These are phyloP conservation scores for Pythium biforme DNA, from an alignment of 352 stramenopile species.

Conservation along the genomic window DNA sequence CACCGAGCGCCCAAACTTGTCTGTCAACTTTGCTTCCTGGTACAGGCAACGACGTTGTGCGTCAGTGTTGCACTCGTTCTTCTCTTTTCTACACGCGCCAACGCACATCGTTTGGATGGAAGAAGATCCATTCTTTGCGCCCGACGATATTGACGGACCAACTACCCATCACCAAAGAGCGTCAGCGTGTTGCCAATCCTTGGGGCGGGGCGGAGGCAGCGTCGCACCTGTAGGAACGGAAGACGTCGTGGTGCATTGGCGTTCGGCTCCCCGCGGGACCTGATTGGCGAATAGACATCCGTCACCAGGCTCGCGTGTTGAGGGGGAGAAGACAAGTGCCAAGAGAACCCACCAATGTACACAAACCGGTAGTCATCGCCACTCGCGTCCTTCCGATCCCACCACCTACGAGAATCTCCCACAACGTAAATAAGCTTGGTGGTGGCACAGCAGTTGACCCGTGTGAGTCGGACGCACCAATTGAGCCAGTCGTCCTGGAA, in stretches of 20 bases:
- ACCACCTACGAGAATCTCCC: constrained; percentile 71
- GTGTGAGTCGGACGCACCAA: constrained; percentile 56
- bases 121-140: constrained; percentile 93
- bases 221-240: constrained; percentile 91
- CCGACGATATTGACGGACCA: constrained; percentile 97
- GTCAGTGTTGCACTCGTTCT: not conserved
- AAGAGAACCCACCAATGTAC: constrained; percentile 85
- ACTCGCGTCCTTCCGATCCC: constrained; percentile 61
- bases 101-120: constrained; percentile 74
- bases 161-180: constrained; percentile 28
- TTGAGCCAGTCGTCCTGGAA: constrained; percentile 94
- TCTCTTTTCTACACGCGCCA: not conserved
- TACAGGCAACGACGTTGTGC: not conserved
- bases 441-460: no score
- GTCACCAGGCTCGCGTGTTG: no score
- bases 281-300: no score
- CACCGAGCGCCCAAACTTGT: constrained; percentile 57
- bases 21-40: constrained; percentile 75
- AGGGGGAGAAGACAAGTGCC: no score
- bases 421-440: no score
- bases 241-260: constrained; percentile 94
- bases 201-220: not conserved
- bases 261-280: constrained; percentile 89
- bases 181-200: no score
- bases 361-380: constrained; percentile 95